Base-by-base conservation (phyloP, 495 filamentous ascomycete species). In the Penicillium nucicola region DNA sequence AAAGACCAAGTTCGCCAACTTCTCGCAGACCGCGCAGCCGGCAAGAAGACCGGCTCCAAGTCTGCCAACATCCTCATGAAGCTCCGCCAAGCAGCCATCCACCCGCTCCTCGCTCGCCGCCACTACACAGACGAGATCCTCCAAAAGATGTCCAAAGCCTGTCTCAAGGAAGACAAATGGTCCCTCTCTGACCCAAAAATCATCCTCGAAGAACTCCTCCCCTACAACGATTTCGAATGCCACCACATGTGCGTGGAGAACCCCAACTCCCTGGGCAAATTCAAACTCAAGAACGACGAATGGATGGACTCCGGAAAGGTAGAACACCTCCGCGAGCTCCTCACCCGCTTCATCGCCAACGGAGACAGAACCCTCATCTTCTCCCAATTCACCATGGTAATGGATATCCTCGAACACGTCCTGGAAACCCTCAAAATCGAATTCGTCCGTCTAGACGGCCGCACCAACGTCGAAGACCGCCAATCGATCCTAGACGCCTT, bases 301-400 rank as follows among this genome's bases (percentile, higher is more conserved):
- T 97, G 91, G 90, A 88, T 96, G 81, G 83, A 95, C 51, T 86
- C 85, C n/a, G 92, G 92, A 15, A 98, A 98, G 63, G 83, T 97
- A 28, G 76, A 84, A 45, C 83, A 86, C 33, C 77, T 98, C 14
- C 77, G 84, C 34, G 79, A 84, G 50, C 78, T 98, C 20, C 76
- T 97, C 0, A 71, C 72, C 10, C 65, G 76, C 6, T 95, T 88
- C 71, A 86, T 84, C 58, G 74, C 78, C 48, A 92, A 90, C 30
- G 93, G 93, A 0, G 92, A 97, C 58, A 83, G 92, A 1, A 82
- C 86, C 0, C 77, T 98, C 2, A 78, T 98, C 14, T 98, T 98
- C 72, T 92, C 86, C 7, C 88, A 96, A 51, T 98, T 97, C 66
- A 87, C 90, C 34, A 84, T 89, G 62, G 88, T 96, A 22, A 84